Evolutionary conservation across 129 eudicot genomes (phyloP).

Genomic region (Dittrichia graveolens): DNA sequence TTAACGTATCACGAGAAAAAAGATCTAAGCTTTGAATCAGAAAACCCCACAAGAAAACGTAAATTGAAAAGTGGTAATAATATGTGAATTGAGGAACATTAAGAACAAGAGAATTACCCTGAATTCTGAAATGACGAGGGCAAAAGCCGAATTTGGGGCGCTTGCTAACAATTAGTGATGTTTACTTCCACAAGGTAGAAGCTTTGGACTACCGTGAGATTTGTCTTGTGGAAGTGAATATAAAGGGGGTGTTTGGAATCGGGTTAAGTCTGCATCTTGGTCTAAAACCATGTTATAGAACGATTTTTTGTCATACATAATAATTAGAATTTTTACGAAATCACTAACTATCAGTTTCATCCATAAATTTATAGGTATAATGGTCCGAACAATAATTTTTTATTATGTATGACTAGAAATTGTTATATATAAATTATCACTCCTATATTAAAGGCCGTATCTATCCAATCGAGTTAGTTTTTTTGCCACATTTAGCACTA

Average conservation of each 20-base stretch:
- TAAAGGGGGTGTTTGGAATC: not conserved
- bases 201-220: slow-evolving; percentile 20
- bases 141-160: not conserved
- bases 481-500: no score
- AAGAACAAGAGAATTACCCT: slow-evolving; percentile 1
- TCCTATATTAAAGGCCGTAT: no score
- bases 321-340: no score
- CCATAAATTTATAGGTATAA: no score
- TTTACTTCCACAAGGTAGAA: slow-evolving; percentile 6
- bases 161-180: slow-evolving; percentile 18
- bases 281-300: no score
- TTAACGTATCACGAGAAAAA: not conserved
- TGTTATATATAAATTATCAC: no score
- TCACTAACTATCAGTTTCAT: no score
- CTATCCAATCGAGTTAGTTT: no score
- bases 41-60: not conserved
- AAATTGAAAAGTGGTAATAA: slow-evolving; percentile 10
- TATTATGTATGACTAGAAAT: no score
- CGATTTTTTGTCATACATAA: no score
- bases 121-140: slow-evolving; percentile 17
- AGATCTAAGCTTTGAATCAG: slow-evolving; percentile 23
- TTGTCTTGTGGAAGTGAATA: slow-evolving; percentile 6
- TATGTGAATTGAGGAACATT: not conserved
- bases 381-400: no score
- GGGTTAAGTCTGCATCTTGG: no score